Evolutionary conservation across 1,139 yeast genomes (phyloP).

Genomic region (Protomyces inouyei): DNA sequence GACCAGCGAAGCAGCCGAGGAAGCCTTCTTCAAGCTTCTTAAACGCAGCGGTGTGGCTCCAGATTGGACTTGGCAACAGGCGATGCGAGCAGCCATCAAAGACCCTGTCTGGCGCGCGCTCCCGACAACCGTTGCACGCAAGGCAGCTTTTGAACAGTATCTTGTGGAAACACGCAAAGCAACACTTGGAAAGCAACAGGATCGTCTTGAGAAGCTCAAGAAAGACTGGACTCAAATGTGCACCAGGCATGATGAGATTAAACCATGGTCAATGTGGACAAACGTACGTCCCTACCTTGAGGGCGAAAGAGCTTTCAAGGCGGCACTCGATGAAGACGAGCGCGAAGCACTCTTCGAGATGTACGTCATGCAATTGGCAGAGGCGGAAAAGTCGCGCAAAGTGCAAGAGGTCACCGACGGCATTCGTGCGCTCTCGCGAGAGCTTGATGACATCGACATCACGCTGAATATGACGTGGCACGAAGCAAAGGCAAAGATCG

Average conservation of each 20-base stretch:
- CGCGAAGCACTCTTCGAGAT: slow-evolving; percentile 51
- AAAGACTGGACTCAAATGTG: slow-evolving; percentile 52
- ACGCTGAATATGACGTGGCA: slow-evolving; percentile 45
- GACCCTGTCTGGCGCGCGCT: slow-evolving; percentile 70
- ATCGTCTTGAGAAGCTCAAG: slow-evolving; percentile 53
- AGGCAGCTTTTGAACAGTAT: slow-evolving; percentile 61
- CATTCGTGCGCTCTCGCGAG: slow-evolving; percentile 33
- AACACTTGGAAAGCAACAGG: slow-evolving; percentile 52
- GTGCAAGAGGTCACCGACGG: slow-evolving; percentile 33
- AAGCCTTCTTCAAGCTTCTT: slow-evolving; percentile 52
- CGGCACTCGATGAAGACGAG: slow-evolving; percentile 49
- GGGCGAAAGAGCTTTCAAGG: slow-evolving; percentile 63
- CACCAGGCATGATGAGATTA: slow-evolving; percentile 41
- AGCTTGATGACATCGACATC: slow-evolving; percentile 40
- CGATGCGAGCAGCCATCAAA: slow-evolving; percentile 55
- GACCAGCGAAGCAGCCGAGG: slow-evolving; percentile 43
- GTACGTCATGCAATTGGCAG: slow-evolving; percentile 46
- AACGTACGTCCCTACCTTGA: slow-evolving; percentile 39
- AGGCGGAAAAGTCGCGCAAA: slow-evolving; percentile 36
- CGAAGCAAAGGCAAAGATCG: slow-evolving; percentile 43
- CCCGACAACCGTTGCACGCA: slow-evolving; percentile 56
- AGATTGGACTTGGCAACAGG: slow-evolving; percentile 69
- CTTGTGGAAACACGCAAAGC: slow-evolving; percentile 52
- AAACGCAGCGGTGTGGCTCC: slow-evolving; percentile 56
- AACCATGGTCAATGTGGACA: slow-evolving; percentile 62